phyloP scores from a whole-genome alignment of 306 rosid species.

The Bauhinia variegata region DNA sequence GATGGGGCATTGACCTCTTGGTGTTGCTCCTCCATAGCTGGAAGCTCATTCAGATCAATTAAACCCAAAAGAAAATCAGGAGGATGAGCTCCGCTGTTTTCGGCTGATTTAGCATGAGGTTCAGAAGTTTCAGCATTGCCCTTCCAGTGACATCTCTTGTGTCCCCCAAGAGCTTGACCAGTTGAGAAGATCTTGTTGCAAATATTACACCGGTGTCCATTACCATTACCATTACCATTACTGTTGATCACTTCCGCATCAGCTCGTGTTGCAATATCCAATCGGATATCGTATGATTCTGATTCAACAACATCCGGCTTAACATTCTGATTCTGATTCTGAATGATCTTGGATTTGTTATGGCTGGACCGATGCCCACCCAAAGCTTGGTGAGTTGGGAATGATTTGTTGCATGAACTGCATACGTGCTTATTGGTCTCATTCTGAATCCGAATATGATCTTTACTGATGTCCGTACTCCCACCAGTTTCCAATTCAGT shows the following conservation, averaged over 20 bases:
- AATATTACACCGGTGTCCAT: background rate
- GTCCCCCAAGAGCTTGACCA: conserved; percentile 39
- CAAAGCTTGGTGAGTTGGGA: conserved; percentile 49
- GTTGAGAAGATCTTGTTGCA: conserved; percentile 25
- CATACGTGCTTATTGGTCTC: conserved; percentile 30
- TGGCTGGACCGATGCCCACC: conserved; percentile 56
- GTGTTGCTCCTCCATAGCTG: too few species aligned
- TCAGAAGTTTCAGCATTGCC: conserved; percentile 2
- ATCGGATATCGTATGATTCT: background rate
- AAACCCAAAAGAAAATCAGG: too few species aligned
- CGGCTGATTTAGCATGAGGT: background rate
- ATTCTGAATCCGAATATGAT: too few species aligned
- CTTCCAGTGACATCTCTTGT: conserved; percentile 34
- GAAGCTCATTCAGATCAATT: too few species aligned
- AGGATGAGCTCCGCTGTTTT: too few species aligned
- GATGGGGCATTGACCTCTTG: too few species aligned
- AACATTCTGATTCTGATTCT: background rate
- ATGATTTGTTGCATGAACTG: conserved; percentile 41
- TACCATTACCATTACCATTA: too few species aligned
- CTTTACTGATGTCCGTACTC: background rate
- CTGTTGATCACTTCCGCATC: background rate
- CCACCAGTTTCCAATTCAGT: background rate
- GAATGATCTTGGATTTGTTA: conserved; percentile 27
- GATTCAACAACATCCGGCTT: background rate
- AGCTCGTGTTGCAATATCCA: background rate